phyloP scores from a whole-genome alignment of 202 grass and related monocot genomes.

The Musa balbisiana region DNA sequence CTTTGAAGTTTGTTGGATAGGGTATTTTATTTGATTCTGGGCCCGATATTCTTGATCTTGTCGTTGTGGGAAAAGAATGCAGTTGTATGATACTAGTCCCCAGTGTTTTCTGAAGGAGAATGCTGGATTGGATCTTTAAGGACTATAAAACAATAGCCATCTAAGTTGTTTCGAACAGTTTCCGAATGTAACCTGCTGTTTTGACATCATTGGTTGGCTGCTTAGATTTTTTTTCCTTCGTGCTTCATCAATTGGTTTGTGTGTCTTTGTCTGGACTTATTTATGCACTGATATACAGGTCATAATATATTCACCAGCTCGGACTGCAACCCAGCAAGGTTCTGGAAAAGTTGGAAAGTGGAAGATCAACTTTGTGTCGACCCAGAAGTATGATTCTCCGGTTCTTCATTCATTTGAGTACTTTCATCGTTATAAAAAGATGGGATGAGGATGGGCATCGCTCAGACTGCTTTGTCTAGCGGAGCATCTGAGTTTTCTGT shows the following conservation, averaged over 20 bases:
- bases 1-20: not conserved
- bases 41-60: not conserved
- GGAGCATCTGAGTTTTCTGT: too few relatives aligned
- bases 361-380: conserved; percentile 97
- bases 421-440: too few relatives aligned
- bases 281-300: conserved; percentile 35
- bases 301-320: conserved; percentile 93
- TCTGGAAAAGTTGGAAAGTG: conserved; percentile 89
- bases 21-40: not conserved
- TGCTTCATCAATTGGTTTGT: not conserved
- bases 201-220: not conserved
- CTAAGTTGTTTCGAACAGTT: not conserved
- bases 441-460: too few relatives aligned
- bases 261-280: not conserved
- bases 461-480: too few relatives aligned
- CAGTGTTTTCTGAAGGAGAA: not conserved
- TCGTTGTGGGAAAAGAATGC: not conserved
- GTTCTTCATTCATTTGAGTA: conserved; percentile 5
- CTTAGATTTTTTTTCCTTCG: not conserved
- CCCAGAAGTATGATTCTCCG: conserved; percentile 74
- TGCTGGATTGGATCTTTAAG: not conserved
- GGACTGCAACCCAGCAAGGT: conserved; percentile 92
- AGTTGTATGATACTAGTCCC: not conserved
- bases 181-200: not conserved
- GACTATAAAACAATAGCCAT: not conserved